Conservation (phyloP, 116 monocot genomes). For the Papilionanthe hybrid region DNA sequence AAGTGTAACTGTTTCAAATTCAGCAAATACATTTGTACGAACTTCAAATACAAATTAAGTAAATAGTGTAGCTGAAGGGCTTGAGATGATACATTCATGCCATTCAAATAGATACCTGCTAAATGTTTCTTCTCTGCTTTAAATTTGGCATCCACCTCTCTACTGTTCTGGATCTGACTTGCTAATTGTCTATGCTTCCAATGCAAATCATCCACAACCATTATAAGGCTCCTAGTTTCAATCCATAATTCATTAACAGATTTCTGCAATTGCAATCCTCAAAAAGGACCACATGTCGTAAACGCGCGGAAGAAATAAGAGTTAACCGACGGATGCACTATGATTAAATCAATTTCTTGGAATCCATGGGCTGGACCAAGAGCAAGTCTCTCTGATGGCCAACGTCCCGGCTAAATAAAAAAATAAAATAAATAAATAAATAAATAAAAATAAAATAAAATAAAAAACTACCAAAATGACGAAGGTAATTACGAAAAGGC, state of each 20-base stretch:
- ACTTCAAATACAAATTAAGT: slow-evolving; percentile 1
- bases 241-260: slow-evolving; percentile 21
- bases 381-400: no score
- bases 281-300: no score
- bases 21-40: neutral
- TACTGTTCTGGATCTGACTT: slow-evolving; percentile 41
- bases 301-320: no score
- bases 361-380: no score
- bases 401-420: no score
- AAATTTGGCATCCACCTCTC: slow-evolving; percentile 44
- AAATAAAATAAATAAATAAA: no score
- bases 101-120: slow-evolving; percentile 34
- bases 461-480: no score
- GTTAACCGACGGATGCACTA: no score
- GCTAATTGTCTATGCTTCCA: slow-evolving; percentile 48
- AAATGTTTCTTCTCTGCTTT: slow-evolving; percentile 63
- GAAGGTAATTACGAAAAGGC: no score
- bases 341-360: no score
- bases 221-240: slow-evolving; percentile 39
- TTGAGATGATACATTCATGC: neutral
- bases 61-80: neutral
- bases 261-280: slow-evolving; percentile 26
- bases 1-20: neutral
- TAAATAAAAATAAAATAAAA: no score
- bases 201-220: slow-evolving; percentile 49